A percentile compares a stretch with the other conserved stretches of the same genome.
phyloP scores from a whole-genome alignment of 176 grass and related monocot genomes.

The Ampelocalamus luodianensis region DNA sequence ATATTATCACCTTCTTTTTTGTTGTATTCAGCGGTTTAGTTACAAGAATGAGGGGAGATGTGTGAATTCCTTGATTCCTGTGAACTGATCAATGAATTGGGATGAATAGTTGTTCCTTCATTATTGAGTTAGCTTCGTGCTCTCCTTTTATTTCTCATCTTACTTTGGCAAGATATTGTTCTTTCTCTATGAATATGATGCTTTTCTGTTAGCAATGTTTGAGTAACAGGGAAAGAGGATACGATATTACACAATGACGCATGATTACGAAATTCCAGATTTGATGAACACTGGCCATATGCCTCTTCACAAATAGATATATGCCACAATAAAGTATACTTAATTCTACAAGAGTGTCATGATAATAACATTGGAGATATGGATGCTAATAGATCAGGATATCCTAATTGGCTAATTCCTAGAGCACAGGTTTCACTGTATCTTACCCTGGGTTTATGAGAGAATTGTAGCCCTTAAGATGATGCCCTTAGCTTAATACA shows the following conservation, averaged over 20 bases:
- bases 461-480: not conserved
- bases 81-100: conserved; percentile 18
- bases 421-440: conserved; percentile 4
- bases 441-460: conserved; percentile 20
- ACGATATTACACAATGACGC: not conserved
- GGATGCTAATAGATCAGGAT: not conserved
- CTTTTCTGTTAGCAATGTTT: conserved; percentile 29
- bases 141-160: not conserved
- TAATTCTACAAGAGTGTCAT: conserved; percentile 25
- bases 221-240: conserved; percentile 12
- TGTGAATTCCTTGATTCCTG: not conserved
- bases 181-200: conserved; percentile 17
- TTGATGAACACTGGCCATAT: conserved; percentile 10
- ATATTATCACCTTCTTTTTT: conserved; percentile 8
- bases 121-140: not conserved
- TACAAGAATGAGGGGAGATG: not conserved
- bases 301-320: conserved; percentile 12
- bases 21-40: not conserved
- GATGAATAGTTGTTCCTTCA: conserved; percentile 11
- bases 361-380: conserved; percentile 15
- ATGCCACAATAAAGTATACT: conserved; percentile 1
- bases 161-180: conserved; percentile 17
- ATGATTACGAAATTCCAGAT: not conserved
- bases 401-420: not conserved
- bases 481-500: not conserved